Evolutionary conservation across 768 basidiomycete species (phyloP).

Genomic region (Boletellus ananas): DNA sequence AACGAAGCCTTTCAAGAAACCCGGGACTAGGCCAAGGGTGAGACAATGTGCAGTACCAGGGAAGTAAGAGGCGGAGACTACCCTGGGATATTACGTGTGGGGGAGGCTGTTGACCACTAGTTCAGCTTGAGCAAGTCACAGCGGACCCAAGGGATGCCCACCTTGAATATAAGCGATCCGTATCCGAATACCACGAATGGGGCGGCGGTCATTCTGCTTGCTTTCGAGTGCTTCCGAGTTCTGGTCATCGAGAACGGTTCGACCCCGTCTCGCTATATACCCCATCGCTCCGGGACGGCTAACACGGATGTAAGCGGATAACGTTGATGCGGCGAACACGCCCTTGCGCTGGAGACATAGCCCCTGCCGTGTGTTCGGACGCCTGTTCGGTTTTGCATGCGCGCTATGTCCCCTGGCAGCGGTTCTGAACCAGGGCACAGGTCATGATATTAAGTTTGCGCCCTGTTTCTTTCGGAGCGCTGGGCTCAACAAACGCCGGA

Average conservation of each 20-base stretch:
- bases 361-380: neutral
- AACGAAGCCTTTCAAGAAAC: constrained; percentile 84
- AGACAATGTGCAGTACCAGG: neutral
- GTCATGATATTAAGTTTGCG: neutral
- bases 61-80: constrained; percentile 21
- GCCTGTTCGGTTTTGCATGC: neutral
- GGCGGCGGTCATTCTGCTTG: neutral
- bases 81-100: constrained; percentile 70
- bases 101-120: constrained; percentile 52
- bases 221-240: neutral
- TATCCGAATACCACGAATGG: constrained; percentile 82
- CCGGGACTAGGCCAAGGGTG: constrained; percentile 44
- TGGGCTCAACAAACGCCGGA: neutral
- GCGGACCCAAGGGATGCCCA: neutral
- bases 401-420: neutral
- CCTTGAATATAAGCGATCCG: constrained; percentile 89
- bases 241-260: neutral
- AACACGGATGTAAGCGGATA: neutral
- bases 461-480: neutral
- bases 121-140: neutral
- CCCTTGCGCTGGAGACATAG: neutral
- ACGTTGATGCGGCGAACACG: no score
- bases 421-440: neutral
- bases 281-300: neutral
- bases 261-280: constrained; percentile 1